A percentile compares a stretch with the other conserved stretches of the same genome.
phyloP scores from a whole-genome alignment of 257 asterid genomes.

The Eustoma russellianum region DNA sequence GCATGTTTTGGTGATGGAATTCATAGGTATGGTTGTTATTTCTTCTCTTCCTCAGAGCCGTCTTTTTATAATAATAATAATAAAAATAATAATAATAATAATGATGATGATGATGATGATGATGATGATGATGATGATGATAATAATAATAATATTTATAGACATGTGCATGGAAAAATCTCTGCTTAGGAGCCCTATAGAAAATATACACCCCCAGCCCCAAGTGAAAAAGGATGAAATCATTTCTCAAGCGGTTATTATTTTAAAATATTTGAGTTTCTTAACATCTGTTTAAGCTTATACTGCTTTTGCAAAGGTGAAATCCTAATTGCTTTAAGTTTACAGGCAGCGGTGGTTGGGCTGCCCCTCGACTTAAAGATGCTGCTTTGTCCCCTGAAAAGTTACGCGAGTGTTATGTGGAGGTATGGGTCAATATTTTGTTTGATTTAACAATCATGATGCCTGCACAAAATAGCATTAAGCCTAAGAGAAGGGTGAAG shows the following conservation, averaged over 20 bases:
- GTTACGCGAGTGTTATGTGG: slow-evolving; percentile 80
- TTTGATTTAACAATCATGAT: not conserved
- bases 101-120: too few species aligned
- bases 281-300: not conserved
- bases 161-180: too few species aligned
- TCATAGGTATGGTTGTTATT: slow-evolving; percentile 50
- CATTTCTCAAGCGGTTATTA: not conserved
- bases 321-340: slow-evolving; percentile 1
- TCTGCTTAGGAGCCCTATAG: too few species aligned
- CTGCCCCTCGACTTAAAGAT: slow-evolving; percentile 98
- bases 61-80: too few species aligned
- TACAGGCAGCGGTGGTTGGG: slow-evolving; percentile 89
- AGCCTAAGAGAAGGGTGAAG: too few species aligned
- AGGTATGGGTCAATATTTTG: slow-evolving; percentile 31
- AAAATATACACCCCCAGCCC: too few species aligned
- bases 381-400: slow-evolving; percentile 81
- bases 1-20: slow-evolving; percentile 98
- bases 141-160: too few species aligned
- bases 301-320: too few species aligned
- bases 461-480: too few species aligned
- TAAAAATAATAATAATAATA: too few species aligned
- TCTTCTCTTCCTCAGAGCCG: not conserved
- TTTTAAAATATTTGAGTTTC: not conserved
- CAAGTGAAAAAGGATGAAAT: too few species aligned
- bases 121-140: too few species aligned